These are phyloP conservation scores for Chrysanthemum makinoi DNA, from an alignment of 129 eudicot species.

Conservation along the genomic window DNA sequence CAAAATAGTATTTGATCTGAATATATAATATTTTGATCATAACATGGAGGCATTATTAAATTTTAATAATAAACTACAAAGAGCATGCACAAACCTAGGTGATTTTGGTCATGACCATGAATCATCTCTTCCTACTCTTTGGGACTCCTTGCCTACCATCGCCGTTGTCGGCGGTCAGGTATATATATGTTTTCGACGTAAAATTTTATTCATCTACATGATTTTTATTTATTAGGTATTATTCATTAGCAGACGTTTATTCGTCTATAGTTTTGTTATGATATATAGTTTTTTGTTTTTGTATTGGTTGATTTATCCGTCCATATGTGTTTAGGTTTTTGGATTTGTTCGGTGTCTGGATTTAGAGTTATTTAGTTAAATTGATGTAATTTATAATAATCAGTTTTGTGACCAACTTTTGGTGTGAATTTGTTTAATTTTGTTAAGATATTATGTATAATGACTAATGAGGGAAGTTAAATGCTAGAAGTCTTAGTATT, in stretches of 20 bases:
- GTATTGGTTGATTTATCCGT: background rate
- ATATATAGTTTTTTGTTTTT: background rate
- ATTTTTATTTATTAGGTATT: background rate
- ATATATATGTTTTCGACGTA: background rate
- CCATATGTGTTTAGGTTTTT: background rate
- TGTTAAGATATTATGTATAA: too few species aligned
- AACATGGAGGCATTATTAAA: conserved; percentile 68
- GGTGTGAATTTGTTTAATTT: too few species aligned
- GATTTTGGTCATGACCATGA: conserved; percentile 88
- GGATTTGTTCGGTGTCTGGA: background rate
- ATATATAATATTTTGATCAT: background rate
- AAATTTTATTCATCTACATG: background rate
- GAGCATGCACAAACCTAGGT: conserved; percentile 91
- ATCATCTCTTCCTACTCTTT: conserved; percentile 54
- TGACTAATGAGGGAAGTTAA: too few species aligned
- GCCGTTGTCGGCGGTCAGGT: conserved; percentile 80
- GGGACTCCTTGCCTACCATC: conserved; percentile 66
- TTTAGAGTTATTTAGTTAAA: too few species aligned
- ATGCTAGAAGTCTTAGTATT: too few species aligned
- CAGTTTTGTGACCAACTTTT: too few species aligned
- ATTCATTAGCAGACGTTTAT: background rate
- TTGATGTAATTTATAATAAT: too few species aligned
- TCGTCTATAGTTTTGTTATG: background rate
- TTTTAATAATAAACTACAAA: conserved; percentile 72
- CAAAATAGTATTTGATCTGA: background rate